Conservation (phyloP, 78 protist species). For the Dictyostelium discoideum region DNA sequence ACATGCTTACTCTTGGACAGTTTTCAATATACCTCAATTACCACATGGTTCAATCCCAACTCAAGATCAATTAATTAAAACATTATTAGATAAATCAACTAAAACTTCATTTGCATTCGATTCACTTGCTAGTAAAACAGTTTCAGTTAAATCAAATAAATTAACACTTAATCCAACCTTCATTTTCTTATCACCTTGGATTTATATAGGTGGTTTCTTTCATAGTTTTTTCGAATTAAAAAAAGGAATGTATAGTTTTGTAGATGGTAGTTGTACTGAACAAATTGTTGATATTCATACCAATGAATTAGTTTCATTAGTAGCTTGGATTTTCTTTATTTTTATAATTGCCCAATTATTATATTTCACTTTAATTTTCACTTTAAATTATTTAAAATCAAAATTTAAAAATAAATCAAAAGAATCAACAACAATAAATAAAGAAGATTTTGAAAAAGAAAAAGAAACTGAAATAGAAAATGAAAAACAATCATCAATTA, state of each 20-base stretch:
- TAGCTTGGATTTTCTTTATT: constrained; percentile 10
- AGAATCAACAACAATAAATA: not conserved
- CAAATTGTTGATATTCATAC: not conserved
- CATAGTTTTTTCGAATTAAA: constrained; percentile 23
- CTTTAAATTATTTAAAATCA: not conserved
- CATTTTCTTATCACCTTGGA: constrained; percentile 34
- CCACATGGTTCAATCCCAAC: not conserved
- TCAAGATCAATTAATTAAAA: not conserved
- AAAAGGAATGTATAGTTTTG: constrained; percentile 58
- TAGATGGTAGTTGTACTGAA: constrained; percentile 35
- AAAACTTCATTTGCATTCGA: constrained; percentile 10
- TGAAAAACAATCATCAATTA: not conserved
- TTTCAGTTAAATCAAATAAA: not conserved
- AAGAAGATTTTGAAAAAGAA: not conserved
- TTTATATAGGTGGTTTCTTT: constrained; percentile 46
- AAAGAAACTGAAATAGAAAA: not conserved
- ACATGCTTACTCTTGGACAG: constrained; percentile 6
- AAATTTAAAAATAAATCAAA: not conserved
- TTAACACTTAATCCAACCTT: not conserved
- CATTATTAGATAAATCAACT: not conserved
- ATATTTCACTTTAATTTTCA: not conserved
- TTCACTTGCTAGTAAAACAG: not conserved
- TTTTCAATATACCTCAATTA: not conserved
- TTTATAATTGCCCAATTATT: not conserved
- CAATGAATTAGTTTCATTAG: not conserved